Conservation (phyloP, 1,284 basidiomycete genomes). For the Austroboletus niveus region DNA sequence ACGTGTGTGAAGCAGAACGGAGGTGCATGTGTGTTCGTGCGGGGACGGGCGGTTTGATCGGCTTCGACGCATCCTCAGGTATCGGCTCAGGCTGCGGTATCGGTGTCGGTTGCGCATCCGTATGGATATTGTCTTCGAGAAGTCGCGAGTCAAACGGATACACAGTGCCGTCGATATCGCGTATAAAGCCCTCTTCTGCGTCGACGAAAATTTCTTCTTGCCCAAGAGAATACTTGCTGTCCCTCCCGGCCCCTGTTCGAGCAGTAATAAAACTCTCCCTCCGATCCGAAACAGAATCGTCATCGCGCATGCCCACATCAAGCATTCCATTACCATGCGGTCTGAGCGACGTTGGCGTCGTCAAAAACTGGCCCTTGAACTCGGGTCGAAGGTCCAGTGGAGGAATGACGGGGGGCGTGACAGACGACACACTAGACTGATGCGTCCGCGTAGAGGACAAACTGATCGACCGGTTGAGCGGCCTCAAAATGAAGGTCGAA, state of each 20-base stretch:
- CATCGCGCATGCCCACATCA: constrained; percentile 38
- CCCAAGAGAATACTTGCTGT: constrained; percentile 33
- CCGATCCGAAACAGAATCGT: constrained; percentile 43
- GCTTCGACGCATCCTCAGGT: constrained; percentile 1
- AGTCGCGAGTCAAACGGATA: constrained; percentile 16
- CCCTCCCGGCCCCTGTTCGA: constrained; percentile 30
- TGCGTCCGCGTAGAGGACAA: constrained; percentile 55
- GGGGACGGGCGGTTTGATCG: constrained; percentile 23
- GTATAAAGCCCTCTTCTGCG: constrained; percentile 26
- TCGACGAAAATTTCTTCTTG: constrained; percentile 37
- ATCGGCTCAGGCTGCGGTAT: background rate
- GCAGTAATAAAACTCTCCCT: constrained; percentile 65
- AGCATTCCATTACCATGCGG: constrained; percentile 22
- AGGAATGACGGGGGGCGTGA: constrained; percentile 47
- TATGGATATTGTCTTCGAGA: constrained; percentile 14
- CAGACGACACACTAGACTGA: constrained; percentile 39
- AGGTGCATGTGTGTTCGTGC: constrained; percentile 16
- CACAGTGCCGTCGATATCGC: constrained; percentile 23
- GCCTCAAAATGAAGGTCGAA: constrained; percentile 33
- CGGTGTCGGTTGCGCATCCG: background rate
- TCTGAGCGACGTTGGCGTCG: constrained; percentile 32
- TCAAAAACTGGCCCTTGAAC: constrained; percentile 45
- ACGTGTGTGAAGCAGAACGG: constrained; percentile 19
- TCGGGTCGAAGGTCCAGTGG: constrained; percentile 56
- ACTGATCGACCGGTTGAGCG: constrained; percentile 34